phyloP scores from a whole-genome alignment of 2,329 filamentous ascomycete species.

The Penicillium sp. region DNA sequence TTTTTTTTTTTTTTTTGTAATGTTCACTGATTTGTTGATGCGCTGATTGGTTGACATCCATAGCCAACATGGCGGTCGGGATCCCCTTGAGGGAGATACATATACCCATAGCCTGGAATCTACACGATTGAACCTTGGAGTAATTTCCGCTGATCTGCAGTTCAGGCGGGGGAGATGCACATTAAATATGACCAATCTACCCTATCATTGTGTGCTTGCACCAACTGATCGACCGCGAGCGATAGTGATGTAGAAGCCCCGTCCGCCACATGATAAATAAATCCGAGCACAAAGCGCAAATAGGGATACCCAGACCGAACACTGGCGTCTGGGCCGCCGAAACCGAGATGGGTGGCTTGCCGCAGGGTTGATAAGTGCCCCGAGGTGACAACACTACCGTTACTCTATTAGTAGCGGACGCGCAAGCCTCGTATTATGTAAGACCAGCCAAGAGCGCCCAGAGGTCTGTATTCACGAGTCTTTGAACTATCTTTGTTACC shows the following conservation, averaged over 20 bases:
- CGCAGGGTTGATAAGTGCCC: background rate
- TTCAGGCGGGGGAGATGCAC: background rate
- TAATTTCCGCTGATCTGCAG: background rate
- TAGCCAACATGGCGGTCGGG: constrained; percentile 2
- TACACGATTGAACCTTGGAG: background rate
- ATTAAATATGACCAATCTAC: background rate
- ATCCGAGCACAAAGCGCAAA: background rate
- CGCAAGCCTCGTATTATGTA: background rate
- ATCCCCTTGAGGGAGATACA: background rate
- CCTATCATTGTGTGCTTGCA: background rate
- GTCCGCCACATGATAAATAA: constrained; percentile 1
- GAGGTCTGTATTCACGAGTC: background rate
- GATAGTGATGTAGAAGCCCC: background rate
- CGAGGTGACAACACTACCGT: background rate
- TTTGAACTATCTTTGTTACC: background rate
- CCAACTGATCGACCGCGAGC: background rate
- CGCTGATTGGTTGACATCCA: background rate
- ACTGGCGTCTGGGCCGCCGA: background rate
- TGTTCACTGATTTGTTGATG: background rate
- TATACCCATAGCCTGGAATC: background rate
- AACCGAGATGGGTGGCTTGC: background rate
- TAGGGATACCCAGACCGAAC: background rate
- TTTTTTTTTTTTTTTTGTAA: background rate
- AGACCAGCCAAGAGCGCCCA: background rate
- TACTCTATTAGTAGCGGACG: background rate